Evolutionary conservation across 768 basidiomycete genomes (phyloP).

Genomic region (Phlegmacium glaucopus): DNA sequence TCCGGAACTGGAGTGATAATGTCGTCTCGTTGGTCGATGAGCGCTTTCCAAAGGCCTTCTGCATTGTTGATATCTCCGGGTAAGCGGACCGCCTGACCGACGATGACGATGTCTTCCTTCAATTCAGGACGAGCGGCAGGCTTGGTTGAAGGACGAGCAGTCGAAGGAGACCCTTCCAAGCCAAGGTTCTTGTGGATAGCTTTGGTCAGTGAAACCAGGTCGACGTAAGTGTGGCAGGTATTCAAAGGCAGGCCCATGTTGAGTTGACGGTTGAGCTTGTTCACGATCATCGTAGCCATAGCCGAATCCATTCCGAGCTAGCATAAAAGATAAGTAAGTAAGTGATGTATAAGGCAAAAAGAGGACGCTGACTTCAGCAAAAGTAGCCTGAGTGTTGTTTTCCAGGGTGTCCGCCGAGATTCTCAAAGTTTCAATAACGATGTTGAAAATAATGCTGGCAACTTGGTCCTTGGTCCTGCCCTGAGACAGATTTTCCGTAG

Average conservation of each 20-base stretch:
- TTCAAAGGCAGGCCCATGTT: conserved; percentile 27
- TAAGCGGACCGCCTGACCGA: conserved; percentile 32
- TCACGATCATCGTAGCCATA: conserved; percentile 29
- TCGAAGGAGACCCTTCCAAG: conserved; percentile 12
- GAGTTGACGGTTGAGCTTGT: conserved; percentile 24
- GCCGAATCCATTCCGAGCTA: conserved; percentile 35
- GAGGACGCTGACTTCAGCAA: conserved; percentile 24
- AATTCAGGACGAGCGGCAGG: conserved; percentile 6
- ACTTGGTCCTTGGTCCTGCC: conserved; percentile 21
- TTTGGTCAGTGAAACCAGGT: conserved; percentile 23
- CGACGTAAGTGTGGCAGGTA: conserved; percentile 31
- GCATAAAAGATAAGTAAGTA: neutral
- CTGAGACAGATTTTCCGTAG: neutral
- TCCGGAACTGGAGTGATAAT: conserved; percentile 26
- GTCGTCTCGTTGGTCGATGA: conserved; percentile 28
- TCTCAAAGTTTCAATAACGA: conserved; percentile 21
- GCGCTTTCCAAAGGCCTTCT: conserved; percentile 29
- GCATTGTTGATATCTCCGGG: conserved; percentile 30
- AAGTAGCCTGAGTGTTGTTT: conserved; percentile 24
- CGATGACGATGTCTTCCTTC: conserved; percentile 32
- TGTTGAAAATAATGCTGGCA: conserved; percentile 14
- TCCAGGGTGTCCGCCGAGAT: conserved; percentile 23
- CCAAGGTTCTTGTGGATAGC: conserved; percentile 21
- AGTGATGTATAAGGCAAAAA: neutral
- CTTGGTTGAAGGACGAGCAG: conserved; percentile 9